A percentile compares a stretch with the other conserved stretches of the same genome.
phyloP scores from a whole-genome alignment of 139 green algal genomes.

The Micromonas commoda region DNA sequence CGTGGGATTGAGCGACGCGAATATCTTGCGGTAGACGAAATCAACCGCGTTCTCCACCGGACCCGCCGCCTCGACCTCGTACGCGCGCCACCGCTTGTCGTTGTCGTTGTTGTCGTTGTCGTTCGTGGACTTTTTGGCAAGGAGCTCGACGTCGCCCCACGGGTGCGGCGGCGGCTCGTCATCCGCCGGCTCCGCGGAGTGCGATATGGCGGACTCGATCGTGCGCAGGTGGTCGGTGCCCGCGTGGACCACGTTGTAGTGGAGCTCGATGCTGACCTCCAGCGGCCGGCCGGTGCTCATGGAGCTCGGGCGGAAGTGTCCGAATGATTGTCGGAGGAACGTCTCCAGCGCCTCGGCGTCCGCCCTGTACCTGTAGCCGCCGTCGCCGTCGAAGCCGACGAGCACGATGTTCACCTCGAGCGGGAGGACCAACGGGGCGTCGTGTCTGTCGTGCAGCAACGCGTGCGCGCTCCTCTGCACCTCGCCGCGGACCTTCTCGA shows the following conservation, averaged over 20 bases:
- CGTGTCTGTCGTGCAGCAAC: background rate
- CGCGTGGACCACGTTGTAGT: background rate
- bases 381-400: slow-evolving; percentile 32
- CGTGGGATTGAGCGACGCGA: background rate
- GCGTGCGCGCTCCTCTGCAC: too few species aligned
- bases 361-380: slow-evolving; percentile 25
- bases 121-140: too few species aligned
- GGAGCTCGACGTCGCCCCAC: background rate
- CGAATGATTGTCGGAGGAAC: slow-evolving; percentile 24
- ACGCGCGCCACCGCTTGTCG: background rate
- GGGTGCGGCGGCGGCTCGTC: background rate
- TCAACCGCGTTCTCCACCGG: background rate
- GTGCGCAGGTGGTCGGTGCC: slow-evolving; percentile 8
- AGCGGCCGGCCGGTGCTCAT: background rate
- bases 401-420: slow-evolving; percentile 41
- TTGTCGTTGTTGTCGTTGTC: too few species aligned
- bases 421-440: slow-evolving; percentile 25
- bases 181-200: background rate
- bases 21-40: background rate
- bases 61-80: slow-evolving; percentile 2
- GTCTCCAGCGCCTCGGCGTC: slow-evolving; percentile 13
- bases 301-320: slow-evolving; percentile 25
- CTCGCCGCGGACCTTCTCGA: too few species aligned
- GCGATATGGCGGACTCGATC: background rate
- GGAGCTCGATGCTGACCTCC: background rate